Evolutionary conservation across 768 basidiomycete species (phyloP).

Genomic region (Dendrothele bispora): DNA sequence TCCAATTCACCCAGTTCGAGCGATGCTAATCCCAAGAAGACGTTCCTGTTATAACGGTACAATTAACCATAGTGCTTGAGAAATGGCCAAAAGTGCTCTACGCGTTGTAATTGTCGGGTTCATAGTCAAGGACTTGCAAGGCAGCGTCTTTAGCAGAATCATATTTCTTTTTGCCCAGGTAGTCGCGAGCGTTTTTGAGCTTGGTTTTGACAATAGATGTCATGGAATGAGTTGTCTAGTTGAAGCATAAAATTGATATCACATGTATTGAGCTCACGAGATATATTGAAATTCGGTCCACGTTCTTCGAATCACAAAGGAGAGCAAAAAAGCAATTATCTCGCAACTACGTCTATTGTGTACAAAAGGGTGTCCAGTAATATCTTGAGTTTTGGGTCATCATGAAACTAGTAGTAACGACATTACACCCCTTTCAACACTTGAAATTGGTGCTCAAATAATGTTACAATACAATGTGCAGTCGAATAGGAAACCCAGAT

Average conservation of each 20-base stretch:
- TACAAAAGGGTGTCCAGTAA: no score
- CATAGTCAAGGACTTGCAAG: constrained; percentile 65
- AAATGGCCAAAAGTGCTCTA: constrained; percentile 40
- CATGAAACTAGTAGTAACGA: constrained; percentile 49
- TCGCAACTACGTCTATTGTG: no score
- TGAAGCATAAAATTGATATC: no score
- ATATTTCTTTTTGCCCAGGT: constrained; percentile 75
- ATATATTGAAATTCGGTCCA: no score
- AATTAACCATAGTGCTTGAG: background rate
- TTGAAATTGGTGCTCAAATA: constrained; percentile 46
- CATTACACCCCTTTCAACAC: constrained; percentile 63
- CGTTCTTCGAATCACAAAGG: no score
- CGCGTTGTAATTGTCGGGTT: constrained; percentile 87
- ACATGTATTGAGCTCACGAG: no score
- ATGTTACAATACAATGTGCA: constrained; percentile 89
- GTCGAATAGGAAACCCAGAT: constrained; percentile 53
- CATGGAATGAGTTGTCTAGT: no score
- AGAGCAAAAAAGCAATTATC: no score
- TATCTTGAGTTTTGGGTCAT: no score
- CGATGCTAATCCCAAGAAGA: constrained; percentile 81
- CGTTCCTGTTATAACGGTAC: constrained; percentile 51
- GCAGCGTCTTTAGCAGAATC: constrained; percentile 65
- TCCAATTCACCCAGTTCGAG: constrained; percentile 71
- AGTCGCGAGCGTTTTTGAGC: constrained; percentile 79
- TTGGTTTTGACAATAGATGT: constrained; percentile 61